Conservation (phyloP, 176 grass and related monocot species). For the Carex parvula region DNA sequence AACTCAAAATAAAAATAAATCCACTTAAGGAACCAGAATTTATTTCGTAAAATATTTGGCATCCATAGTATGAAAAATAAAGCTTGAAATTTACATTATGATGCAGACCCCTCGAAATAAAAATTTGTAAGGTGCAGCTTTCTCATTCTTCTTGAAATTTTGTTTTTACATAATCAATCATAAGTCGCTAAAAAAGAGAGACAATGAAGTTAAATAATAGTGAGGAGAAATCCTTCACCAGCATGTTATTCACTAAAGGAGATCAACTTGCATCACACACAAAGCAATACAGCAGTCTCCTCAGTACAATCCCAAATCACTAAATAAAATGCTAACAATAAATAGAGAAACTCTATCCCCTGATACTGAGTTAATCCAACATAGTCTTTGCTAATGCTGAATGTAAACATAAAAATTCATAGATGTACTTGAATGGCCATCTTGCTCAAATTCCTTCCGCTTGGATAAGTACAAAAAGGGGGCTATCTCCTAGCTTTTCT, state of each 20-base stretch:
- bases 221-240: background rate
- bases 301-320: background rate
- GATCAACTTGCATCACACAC: background rate
- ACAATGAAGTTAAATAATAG: background rate
- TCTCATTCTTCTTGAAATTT: background rate
- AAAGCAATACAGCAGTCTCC: background rate
- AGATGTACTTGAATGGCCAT: slow-evolving; percentile 20
- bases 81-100: background rate
- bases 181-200: background rate
- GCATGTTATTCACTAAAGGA: background rate
- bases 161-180: background rate
- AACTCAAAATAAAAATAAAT: background rate
- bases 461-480: slow-evolving; percentile 75
- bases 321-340: background rate
- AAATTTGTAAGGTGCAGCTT: background rate
- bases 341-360: background rate
- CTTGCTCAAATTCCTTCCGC: slow-evolving; percentile 37
- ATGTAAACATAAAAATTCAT: background rate
- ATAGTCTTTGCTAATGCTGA: background rate
- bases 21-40: background rate
- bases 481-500: slow-evolving; percentile 57
- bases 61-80: background rate
- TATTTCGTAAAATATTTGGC: background rate
- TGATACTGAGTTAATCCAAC: background rate
- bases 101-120: background rate